Evolutionary conservation across 1,284 basidiomycete genomes (phyloP).

Genomic region (Xerocomus nothofagi): DNA sequence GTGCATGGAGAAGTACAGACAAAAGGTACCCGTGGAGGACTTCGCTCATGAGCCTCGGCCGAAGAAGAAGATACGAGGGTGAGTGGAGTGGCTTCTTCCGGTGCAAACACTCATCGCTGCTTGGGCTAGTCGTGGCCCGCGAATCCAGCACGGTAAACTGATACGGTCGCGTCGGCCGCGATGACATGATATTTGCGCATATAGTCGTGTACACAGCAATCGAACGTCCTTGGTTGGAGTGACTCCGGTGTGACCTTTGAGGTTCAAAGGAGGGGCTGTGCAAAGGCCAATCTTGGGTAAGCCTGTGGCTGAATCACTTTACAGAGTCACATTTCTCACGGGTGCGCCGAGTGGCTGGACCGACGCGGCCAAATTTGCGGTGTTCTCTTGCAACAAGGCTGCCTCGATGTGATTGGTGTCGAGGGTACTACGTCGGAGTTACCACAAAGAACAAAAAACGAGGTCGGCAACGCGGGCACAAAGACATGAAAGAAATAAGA

Average conservation of each 20-base stretch:
- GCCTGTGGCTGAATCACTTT: constrained; percentile 26
- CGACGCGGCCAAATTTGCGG: constrained; percentile 14
- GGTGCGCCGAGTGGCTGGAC: constrained; percentile 22
- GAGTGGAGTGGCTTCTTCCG: constrained; percentile 27
- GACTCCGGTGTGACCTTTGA: constrained; percentile 16
- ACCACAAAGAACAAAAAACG: constrained; percentile 42
- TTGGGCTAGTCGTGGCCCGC: constrained; percentile 52
- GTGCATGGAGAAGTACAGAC: constrained; percentile 78
- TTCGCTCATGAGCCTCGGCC: constrained; percentile 66
- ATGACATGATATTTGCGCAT: constrained; percentile 16
- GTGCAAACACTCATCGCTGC: constrained; percentile 1
- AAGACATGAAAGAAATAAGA: constrained; percentile 40
- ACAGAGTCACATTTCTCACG: constrained; percentile 33
- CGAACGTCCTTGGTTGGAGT: constrained; percentile 10
- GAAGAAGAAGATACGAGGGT: constrained; percentile 79
- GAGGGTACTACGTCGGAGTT: constrained; percentile 39
- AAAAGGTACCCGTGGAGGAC: constrained; percentile 50
- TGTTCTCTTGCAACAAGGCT: constrained; percentile 33
- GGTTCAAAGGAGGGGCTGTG: constrained; percentile 23
- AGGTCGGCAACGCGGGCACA: constrained; percentile 40
- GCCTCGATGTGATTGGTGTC: constrained; percentile 37
- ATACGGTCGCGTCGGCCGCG: constrained; percentile 60
- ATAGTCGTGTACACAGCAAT: constrained; percentile 20
- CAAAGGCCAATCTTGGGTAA: constrained; percentile 14
- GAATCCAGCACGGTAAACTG: constrained; percentile 73